Conservation (phyloP, 1,284 basidiomycete genomes). For the Boletus nobilissimus region DNA sequence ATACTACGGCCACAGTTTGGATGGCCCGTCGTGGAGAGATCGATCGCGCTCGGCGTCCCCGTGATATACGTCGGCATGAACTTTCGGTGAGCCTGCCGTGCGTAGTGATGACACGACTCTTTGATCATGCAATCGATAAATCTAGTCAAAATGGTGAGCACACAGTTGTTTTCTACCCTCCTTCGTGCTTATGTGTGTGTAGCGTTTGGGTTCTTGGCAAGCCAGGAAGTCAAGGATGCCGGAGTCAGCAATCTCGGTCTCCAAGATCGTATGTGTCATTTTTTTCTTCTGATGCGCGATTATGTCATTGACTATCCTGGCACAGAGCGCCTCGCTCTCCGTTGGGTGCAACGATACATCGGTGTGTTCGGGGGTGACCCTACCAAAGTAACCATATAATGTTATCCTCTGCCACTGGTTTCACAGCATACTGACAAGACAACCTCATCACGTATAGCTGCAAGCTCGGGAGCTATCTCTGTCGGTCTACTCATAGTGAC, state of each 20-base stretch:
- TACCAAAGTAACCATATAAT: constrained; percentile 50
- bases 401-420: background rate
- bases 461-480: constrained; percentile 47
- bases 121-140: background rate
- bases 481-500: constrained; percentile 42
- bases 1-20: constrained; percentile 25
- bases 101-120: background rate
- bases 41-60: constrained; percentile 41
- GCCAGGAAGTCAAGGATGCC: constrained; percentile 59
- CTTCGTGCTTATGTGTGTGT: background rate
- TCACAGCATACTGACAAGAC: background rate
- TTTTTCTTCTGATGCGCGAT: too few species aligned
- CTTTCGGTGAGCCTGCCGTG: constrained; percentile 40
- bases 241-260: constrained; percentile 64
- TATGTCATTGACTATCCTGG: background rate
- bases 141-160: constrained; percentile 4
- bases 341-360: constrained; percentile 61
- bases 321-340: constrained; percentile 53
- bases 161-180: background rate
- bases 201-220: constrained; percentile 60
- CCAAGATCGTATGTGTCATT: constrained; percentile 56
- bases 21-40: constrained; percentile 42
- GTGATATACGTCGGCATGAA: constrained; percentile 50
- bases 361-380: constrained; percentile 45
- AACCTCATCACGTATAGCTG: constrained; percentile 25